A percentile compares a stretch with the other conserved stretches of the same genome.
phyloP scores from a whole-genome alignment of 805 yeast species.

The Saccharomyces mikatae region DNA sequence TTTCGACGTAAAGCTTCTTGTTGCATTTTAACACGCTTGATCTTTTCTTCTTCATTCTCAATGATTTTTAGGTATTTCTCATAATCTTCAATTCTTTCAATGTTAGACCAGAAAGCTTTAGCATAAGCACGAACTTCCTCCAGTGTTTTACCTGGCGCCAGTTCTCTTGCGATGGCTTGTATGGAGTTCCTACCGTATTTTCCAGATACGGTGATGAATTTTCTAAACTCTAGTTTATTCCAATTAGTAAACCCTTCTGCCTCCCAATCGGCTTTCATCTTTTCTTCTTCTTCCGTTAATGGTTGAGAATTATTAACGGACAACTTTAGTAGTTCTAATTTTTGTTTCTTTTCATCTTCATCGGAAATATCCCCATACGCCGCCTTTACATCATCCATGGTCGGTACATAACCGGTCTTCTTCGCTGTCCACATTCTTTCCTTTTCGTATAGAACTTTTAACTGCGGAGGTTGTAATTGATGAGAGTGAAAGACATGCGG shows the following conservation, averaged over 20 bases:
- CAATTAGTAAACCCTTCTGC: constrained; percentile 70
- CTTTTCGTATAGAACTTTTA: constrained; percentile 67
- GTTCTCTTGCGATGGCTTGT: constrained; percentile 62
- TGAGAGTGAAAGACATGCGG: constrained; percentile 79
- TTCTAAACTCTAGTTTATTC: constrained; percentile 82
- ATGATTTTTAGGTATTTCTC: constrained; percentile 76
- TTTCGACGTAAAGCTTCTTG: constrained; percentile 74
- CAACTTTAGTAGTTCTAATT: constrained; percentile 53
- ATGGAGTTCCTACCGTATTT: constrained; percentile 77
- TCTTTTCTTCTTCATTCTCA: constrained; percentile 82
- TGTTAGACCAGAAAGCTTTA: constrained; percentile 71
- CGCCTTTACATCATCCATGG: constrained; percentile 45
- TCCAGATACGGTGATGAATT: constrained; percentile 64
- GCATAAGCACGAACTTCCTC: constrained; percentile 79
- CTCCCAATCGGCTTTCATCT: constrained; percentile 49
- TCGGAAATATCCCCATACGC: constrained; percentile 32
- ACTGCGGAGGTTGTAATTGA: constrained; percentile 77
- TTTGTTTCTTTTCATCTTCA: constrained; percentile 38
- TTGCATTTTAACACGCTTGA: constrained; percentile 55
- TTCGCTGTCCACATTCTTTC: constrained; percentile 74
- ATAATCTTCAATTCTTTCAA: constrained; percentile 76
- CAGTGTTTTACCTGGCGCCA: constrained; percentile 63
- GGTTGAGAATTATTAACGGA: constrained; percentile 74
- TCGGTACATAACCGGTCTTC: constrained; percentile 57
- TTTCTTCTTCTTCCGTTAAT: constrained; percentile 74